These are phyloP conservation scores for Penicillium digitatum DNA, from an alignment of 2,329 filamentous ascomycete species.

Conservation along the genomic window DNA sequence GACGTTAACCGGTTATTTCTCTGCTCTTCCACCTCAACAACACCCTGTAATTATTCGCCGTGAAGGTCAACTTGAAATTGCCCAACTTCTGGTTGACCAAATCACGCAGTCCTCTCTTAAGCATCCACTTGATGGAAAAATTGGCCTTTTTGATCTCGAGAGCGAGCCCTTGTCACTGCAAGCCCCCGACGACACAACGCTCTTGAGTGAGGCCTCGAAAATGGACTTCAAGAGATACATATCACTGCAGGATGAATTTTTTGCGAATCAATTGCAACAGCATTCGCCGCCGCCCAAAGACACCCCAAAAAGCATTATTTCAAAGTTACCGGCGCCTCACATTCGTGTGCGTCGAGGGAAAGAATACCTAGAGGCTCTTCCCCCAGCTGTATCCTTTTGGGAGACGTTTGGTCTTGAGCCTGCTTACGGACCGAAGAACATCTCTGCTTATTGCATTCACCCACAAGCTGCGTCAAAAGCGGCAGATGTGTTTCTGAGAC, in stretches of 20 bases:
- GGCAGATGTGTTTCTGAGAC: slow-evolving; percentile 51
- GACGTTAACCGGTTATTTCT: slow-evolving; percentile 40
- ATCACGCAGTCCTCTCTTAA: slow-evolving; percentile 44
- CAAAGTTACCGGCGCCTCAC: slow-evolving; percentile 49
- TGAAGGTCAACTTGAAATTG: slow-evolving; percentile 38
- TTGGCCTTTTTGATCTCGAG: slow-evolving; percentile 29
- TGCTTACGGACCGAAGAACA: slow-evolving; percentile 52
- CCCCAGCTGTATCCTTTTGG: slow-evolving; percentile 58
- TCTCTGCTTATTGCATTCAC: slow-evolving; percentile 56
- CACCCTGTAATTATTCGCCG: slow-evolving; percentile 32
- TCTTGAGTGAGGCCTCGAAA: slow-evolving; percentile 30
- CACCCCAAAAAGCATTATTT: slow-evolving; percentile 33
- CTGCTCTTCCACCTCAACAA: slow-evolving; percentile 31
- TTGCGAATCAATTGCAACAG: slow-evolving; percentile 18
- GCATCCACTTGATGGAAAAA: slow-evolving; percentile 30
- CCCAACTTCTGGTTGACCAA: slow-evolving; percentile 43
- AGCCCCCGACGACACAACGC: slow-evolving; percentile 28
- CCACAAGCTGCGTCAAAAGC: slow-evolving; percentile 48
- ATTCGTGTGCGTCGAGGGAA: slow-evolving; percentile 54
- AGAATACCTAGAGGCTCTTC: slow-evolving; percentile 52
- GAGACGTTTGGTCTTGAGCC: slow-evolving; percentile 58
- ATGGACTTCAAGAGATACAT: slow-evolving; percentile 38
- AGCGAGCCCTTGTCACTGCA: slow-evolving; percentile 23
- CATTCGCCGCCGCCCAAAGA: slow-evolving; percentile 24
- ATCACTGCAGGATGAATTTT: slow-evolving; percentile 30